Evolutionary conservation across 2,329 filamentous ascomycete genomes (phyloP), one percentile per base, ranked within the genome.

Genomic region (Talaromyces sp.): DNA sequence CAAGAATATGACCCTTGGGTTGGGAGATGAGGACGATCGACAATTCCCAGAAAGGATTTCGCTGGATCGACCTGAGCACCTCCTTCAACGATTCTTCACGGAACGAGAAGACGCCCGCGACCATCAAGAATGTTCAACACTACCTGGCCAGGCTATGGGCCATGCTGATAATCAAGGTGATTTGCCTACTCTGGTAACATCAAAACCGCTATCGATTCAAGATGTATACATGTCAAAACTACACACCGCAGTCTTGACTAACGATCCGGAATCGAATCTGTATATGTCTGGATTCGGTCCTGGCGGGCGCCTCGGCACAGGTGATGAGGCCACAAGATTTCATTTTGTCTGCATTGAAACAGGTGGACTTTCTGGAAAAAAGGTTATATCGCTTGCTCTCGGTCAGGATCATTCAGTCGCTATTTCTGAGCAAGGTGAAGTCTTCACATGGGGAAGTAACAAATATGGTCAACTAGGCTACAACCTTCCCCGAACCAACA

Each of bases 391-490:
- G n/a, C 85, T 97, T 56, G 92, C 93, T 1, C 83, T 99, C 2
- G 95, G 95, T 0, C 92, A 96, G 74, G 95, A 97, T 70, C 95
- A 99, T 75, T 91, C 91, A 2, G 83, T 99, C 75, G 94, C 92
- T 1, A 82, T 98, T 5, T 91, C 91, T 3, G 88, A 88, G n/a
- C 85, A 89, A 62, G 94, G 95, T n/a, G 92, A 96, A 70, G 86
- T 97, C 5, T 97, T 92, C 82, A 95, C 92, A 1, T 99, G 95
- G 95, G 95, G 95, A 7, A 91, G 90, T 69, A 98, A 97, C 72
- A 88, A 85, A 7, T 89, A 87, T 74, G 92, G 90, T 1, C 94
- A 98, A 75, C 84, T 99, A 15, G 95, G 95, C 5, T 98, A 97
- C 75, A 81, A 85, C 19, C 81, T 97, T 17, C 92, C 93, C 1